These are phyloP conservation scores for Oemleria cerasiformis DNA, from an alignment of 306 rosid genomes.

Conservation along the genomic window DNA sequence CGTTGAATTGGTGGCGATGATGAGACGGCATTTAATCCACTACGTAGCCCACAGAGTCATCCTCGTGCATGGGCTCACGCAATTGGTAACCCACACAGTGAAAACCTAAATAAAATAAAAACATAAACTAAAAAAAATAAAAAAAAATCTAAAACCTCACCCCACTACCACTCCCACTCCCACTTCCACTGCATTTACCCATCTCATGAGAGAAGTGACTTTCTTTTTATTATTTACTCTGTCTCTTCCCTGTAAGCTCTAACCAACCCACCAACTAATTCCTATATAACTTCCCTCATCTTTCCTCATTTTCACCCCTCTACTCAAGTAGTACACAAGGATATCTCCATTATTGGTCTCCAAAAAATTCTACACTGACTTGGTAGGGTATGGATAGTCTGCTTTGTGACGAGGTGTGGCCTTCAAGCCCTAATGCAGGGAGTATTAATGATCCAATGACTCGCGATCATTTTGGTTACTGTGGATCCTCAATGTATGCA, in stretches of 20 bases:
- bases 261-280: neutral
- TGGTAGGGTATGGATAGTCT: constrained; percentile 27
- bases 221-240: constrained; percentile 27
- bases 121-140: neutral
- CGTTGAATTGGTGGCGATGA: constrained; percentile 5
- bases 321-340: neutral
- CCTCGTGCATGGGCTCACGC: constrained; percentile 63
- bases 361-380: neutral
- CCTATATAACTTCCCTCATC: neutral
- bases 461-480: neutral
- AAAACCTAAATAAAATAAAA: neutral
- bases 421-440: constrained; percentile 23
- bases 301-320: constrained; percentile 10
- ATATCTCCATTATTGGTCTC: neutral
- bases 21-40: neutral
- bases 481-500: neutral
- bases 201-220: constrained; percentile 52
- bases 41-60: constrained; percentile 20
- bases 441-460: neutral
- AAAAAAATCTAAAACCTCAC: neutral
- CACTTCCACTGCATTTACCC: constrained; percentile 38
- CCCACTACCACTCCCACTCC: neutral
- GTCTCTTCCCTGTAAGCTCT: neutral
- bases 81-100: constrained; percentile 23
- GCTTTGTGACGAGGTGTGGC: constrained; percentile 54